Evolutionary conservation across 192 early-diverging fungal species (phyloP).

Genomic region (Coemansia sp.): DNA sequence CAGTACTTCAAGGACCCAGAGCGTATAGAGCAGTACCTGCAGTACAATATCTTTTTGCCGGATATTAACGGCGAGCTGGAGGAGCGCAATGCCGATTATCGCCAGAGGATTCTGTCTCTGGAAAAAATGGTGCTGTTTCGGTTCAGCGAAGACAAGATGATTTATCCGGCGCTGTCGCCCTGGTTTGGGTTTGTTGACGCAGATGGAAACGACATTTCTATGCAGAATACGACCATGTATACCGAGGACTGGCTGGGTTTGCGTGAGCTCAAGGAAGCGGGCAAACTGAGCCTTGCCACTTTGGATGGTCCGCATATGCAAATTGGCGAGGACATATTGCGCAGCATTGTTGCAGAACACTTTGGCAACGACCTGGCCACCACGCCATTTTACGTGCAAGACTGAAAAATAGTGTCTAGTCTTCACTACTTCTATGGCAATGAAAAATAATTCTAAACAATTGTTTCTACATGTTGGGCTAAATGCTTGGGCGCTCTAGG

Average conservation of each 20-base stretch:
- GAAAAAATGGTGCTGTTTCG: constrained; percentile 77
- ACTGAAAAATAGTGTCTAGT: not conserved
- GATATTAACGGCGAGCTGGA: constrained; percentile 78
- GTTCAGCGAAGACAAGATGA: constrained; percentile 75
- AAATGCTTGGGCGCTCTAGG: not conserved
- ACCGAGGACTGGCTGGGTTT: constrained; percentile 70
- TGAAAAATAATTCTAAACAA: not conserved
- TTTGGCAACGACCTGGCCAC: constrained; percentile 5
- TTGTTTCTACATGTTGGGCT: not conserved
- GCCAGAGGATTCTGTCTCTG: constrained; percentile 54
- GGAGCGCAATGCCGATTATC: constrained; percentile 57
- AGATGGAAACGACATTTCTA: constrained; percentile 46
- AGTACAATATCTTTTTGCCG: constrained; percentile 79
- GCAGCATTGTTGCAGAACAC: constrained; percentile 23
- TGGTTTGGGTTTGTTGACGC: constrained; percentile 71
- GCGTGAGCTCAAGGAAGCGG: constrained; percentile 50
- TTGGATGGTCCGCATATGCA: constrained; percentile 42
- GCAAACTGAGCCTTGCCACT: constrained; percentile 22
- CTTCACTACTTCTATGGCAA: not conserved
- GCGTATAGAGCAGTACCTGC: constrained; percentile 65
- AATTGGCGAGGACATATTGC: constrained; percentile 21
- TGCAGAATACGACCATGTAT: constrained; percentile 60
- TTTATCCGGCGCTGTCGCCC: constrained; percentile 61
- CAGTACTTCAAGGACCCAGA: constrained; percentile 84
- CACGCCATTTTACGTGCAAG: constrained; percentile 1